Percentiles rank a stretch among this genome's conserved stretches.
Evolutionary conservation across 768 basidiomycete genomes (phyloP).

Genomic region (Tricholoma saponaceum): DNA sequence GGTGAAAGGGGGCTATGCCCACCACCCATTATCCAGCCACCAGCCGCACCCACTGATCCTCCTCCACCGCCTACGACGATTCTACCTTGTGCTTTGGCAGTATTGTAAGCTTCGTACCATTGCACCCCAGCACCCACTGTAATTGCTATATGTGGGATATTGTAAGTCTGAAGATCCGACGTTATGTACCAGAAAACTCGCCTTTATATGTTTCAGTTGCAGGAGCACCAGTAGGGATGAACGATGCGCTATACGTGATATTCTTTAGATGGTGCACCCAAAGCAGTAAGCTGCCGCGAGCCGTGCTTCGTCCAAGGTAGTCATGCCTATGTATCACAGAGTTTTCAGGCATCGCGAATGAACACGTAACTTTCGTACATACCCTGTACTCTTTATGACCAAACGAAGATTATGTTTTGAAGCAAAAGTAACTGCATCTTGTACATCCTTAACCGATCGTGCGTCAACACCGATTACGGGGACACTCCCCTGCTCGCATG

Average conservation of each 20-base stretch:
- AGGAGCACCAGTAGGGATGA: constrained; percentile 29
- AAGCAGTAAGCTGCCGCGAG: constrained; percentile 33
- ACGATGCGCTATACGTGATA: constrained; percentile 24
- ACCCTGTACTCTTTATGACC: constrained; percentile 34
- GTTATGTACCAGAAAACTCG: too few relatives aligned
- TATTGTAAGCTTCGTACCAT: constrained; percentile 32
- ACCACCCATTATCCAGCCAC: constrained; percentile 40
- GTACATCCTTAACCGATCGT: constrained; percentile 31
- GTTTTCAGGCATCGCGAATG: too few relatives aligned
- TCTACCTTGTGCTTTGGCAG: constrained; percentile 24
- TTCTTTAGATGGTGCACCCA: constrained; percentile 37
- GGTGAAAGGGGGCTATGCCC: constrained; percentile 33
- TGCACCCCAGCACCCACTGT: constrained; percentile 31
- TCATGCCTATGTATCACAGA: too few relatives aligned
- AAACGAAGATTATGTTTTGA: constrained; percentile 30
- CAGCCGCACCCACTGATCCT: constrained; percentile 38
- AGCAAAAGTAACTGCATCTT: constrained; percentile 36
- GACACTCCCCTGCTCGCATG: constrained; percentile 42
- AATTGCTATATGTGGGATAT: constrained; percentile 16
- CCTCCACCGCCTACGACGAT: constrained; percentile 34
- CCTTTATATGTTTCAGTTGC: constrained; percentile 11
- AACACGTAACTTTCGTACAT: too few relatives aligned
- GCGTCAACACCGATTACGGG: constrained; percentile 39
- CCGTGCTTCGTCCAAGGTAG: constrained; percentile 41
- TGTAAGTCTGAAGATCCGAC: too few relatives aligned